These are phyloP conservation scores for Exserohilum rostratum DNA, from an alignment of 2,329 filamentous ascomycete species.

Conservation along the genomic window DNA sequence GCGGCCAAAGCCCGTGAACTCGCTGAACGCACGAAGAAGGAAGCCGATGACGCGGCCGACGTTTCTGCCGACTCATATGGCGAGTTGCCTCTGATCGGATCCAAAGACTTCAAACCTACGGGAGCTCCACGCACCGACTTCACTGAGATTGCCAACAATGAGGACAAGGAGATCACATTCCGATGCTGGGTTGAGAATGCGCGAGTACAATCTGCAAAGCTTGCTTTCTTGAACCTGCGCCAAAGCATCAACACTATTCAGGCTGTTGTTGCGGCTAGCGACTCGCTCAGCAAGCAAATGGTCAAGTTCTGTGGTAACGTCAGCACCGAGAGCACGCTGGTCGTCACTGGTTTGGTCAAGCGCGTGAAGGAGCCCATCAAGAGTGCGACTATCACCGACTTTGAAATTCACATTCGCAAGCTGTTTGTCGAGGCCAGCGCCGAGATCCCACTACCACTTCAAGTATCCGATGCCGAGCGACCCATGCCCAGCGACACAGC, in stretches of 20 bases:
- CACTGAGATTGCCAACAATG: constrained; percentile 46
- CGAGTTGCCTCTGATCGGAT: constrained; percentile 64
- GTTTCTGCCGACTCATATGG: constrained; percentile 82
- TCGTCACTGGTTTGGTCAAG: constrained; percentile 80
- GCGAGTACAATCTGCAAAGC: constrained; percentile 86
- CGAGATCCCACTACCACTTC: constrained; percentile 65
- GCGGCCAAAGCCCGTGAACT: constrained; percentile 58
- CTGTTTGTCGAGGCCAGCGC: constrained; percentile 76
- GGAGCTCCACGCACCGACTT: constrained; percentile 65
- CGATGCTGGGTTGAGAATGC: constrained; percentile 86
- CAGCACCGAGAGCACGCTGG: constrained; percentile 79
- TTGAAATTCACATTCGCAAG: constrained; percentile 88
- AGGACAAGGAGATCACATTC: constrained; percentile 66
- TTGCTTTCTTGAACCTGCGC: constrained; percentile 86
- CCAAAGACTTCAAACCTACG: constrained; percentile 58
- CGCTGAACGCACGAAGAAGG: constrained; percentile 56
- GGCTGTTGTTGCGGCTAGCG: constrained; percentile 72
- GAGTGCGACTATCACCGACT: constrained; percentile 77
- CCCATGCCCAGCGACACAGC: constrained; percentile 56
- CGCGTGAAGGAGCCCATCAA: constrained; percentile 87
- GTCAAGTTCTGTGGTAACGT: constrained; percentile 85
- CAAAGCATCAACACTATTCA: constrained; percentile 79
- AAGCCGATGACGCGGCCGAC: constrained; percentile 69
- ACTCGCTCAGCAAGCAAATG: constrained; percentile 79
- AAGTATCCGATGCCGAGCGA: constrained; percentile 59